Evolutionary conservation across 108 stramenopile species (phyloP).

Genomic region (Fistulifera pelliculosa): DNA sequence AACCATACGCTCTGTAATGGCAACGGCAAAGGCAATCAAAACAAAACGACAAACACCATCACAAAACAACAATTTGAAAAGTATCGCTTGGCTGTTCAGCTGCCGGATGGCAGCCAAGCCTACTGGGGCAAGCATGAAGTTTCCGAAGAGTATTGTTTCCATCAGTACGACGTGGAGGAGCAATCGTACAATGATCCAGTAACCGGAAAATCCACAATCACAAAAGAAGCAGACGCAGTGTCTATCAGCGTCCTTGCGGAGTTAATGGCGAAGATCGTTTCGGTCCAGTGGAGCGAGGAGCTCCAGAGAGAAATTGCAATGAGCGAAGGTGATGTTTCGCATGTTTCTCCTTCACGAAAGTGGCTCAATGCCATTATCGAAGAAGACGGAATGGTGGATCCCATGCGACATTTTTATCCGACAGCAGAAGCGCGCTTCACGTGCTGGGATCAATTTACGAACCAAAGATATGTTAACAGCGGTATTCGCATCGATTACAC

Average conservation of each 20-base stretch:
- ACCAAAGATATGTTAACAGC: constrained; percentile 74
- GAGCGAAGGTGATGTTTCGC: constrained; percentile 31
- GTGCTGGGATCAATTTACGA: constrained; percentile 85
- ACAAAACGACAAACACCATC: constrained; percentile 56
- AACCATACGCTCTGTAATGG: constrained; percentile 28
- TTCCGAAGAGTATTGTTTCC: constrained; percentile 37
- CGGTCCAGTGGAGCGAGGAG: constrained; percentile 52
- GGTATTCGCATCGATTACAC: constrained; percentile 86
- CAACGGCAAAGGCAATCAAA: constrained; percentile 51
- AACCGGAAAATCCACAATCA: constrained; percentile 16
- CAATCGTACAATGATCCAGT: constrained; percentile 33
- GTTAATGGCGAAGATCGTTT: constrained; percentile 61
- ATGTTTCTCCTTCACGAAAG: constrained; percentile 36
- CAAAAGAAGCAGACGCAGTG: constrained; percentile 44
- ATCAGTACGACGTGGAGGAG: constrained; percentile 39
- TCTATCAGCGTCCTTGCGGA: constrained; percentile 47
- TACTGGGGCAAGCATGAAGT: constrained; percentile 60
- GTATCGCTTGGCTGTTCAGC: constrained; percentile 53
- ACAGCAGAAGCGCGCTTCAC: constrained; percentile 76
- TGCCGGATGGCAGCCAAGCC: constrained; percentile 30
- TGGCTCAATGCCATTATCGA: constrained; percentile 61
- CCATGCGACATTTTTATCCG: constrained; percentile 78
- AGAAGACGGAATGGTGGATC: constrained; percentile 81
- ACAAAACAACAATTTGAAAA: constrained; percentile 65
- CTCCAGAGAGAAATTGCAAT: constrained; percentile 40